These are phyloP conservation scores for Dichomitus squalens DNA, from an alignment of 1,284 basidiomycete species.

Conservation along the genomic window DNA sequence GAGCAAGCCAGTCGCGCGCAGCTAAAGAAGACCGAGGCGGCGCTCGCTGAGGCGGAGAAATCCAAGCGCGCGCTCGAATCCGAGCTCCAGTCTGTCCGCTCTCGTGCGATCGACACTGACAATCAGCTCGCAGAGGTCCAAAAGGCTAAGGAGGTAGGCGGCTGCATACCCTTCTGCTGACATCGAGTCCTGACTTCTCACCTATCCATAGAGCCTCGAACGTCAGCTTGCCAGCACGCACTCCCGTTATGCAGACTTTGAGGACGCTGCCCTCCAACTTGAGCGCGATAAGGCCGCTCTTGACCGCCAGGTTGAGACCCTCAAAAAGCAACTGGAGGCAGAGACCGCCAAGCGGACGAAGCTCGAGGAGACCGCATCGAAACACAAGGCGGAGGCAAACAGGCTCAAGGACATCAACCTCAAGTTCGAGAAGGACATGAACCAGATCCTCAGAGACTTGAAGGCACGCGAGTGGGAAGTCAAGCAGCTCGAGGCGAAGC, in stretches of 20 bases:
- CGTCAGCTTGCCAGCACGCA: slow-evolving; percentile 75
- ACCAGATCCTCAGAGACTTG: slow-evolving; percentile 78
- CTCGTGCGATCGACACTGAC: slow-evolving; percentile 76
- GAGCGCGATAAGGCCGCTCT: slow-evolving; percentile 82
- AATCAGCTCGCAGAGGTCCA: slow-evolving; percentile 62
- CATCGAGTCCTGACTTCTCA: not conserved
- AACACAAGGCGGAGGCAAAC: slow-evolving; percentile 69
- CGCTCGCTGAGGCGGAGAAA: slow-evolving; percentile 70
- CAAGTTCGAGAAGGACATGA: slow-evolving; percentile 82
- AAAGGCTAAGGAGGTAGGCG: slow-evolving; percentile 72
- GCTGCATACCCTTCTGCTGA: not conserved
- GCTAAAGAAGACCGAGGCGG: slow-evolving; percentile 53
- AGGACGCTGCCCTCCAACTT: slow-evolving; percentile 83
- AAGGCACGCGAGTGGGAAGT: slow-evolving; percentile 87
- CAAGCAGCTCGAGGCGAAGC: slow-evolving; percentile 81
- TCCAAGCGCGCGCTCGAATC: slow-evolving; percentile 71
- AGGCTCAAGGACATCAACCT: slow-evolving; percentile 70
- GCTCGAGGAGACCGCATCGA: slow-evolving; percentile 68
- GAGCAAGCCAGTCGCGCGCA: slow-evolving; percentile 56
- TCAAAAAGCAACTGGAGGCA: slow-evolving; percentile 68
- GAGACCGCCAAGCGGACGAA: slow-evolving; percentile 73
- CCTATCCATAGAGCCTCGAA: slow-evolving; percentile 61
- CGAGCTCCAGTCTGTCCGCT: slow-evolving; percentile 72
- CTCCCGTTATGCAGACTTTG: slow-evolving; percentile 81
- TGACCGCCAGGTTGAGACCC: slow-evolving; percentile 70